These are phyloP conservation scores for Candolleomyces efflorescens DNA, from an alignment of 768 basidiomycete species.

Conservation along the genomic window DNA sequence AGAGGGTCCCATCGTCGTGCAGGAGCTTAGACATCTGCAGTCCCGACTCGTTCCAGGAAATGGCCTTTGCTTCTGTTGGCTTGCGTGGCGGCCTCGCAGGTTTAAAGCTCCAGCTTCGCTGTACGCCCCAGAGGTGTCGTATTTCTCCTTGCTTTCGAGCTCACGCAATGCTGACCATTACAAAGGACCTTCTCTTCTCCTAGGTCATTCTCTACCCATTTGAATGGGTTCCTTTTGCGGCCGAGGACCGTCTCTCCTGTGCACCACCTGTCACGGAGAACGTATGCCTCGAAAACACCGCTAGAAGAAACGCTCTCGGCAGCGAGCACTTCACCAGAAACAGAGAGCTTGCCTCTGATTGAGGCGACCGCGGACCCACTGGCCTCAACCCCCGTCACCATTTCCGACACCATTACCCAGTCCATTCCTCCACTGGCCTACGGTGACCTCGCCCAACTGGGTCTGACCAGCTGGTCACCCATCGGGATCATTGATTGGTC, in stretches of 20 bases:
- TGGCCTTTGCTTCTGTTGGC: background rate
- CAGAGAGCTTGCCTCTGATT: background rate
- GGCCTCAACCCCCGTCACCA: conserved; percentile 11
- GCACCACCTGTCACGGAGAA: background rate
- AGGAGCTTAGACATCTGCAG: too few species aligned
- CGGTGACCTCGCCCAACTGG: conserved; percentile 69
- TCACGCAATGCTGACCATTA: background rate
- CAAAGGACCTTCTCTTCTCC: background rate
- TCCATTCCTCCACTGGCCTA: conserved; percentile 52
- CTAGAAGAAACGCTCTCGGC: background rate
- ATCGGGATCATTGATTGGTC: conserved; percentile 59
- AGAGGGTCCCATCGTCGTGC: background rate
- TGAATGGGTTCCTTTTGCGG: background rate
- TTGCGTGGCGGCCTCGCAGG: background rate
- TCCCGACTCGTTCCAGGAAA: background rate
- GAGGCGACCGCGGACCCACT: conserved; percentile 5
- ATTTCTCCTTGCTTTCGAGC: background rate
- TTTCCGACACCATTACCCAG: conserved; percentile 20
- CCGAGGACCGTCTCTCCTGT: background rate
- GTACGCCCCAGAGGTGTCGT: background rate
- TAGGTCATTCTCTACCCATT: background rate
- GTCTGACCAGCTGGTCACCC: conserved; percentile 59
- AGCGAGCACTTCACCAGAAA: background rate
- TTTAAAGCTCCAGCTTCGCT: background rate
- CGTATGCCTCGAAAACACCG: background rate